Evolutionary conservation across 2,329 filamentous ascomycete genomes (phyloP), one percentile per base, ranked within the genome.

Genomic region (Cordyceps fumosorosea): DNA sequence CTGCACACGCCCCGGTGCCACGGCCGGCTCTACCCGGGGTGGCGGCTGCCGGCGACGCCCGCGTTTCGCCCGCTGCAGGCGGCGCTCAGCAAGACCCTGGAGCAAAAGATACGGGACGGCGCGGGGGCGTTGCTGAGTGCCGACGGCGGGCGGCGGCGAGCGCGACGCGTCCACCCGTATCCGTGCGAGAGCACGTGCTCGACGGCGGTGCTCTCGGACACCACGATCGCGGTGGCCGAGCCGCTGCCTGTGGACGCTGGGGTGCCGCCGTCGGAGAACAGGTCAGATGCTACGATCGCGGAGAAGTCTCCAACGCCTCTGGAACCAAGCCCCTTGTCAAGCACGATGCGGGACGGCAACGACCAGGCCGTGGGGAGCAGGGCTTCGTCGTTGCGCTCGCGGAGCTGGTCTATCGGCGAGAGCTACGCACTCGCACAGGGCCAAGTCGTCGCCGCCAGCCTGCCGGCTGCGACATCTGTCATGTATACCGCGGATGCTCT

Each of bases 161-260:
- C 6, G 29, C 40, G n/a, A 1, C 14, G 24, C 6, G 16, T 22
- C 10, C 11, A 48, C n/a, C 44, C 29, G 11, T 14, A 55, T 10
- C 42, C 42, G 14, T 55, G 52, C 14, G 59, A 61, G 59, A 61
- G 59, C 22, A 61, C 16, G 18, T 57, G 55, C 45, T 56, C 54
- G 20, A 56, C 53, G 10, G 45, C 34, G 5, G 34, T 56, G 12
- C 32, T 51, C 16, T 57, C 60, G 2, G 26, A 44, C 45, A 56
- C 60, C 1, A 44, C 37, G 22, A 14, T 44, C 8, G 22, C n/a
- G 22, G 53, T 1, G 4, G 5, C 14, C 20, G 29, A 34, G 18
- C 3, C 18, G 11, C n/a, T 8, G n/a, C 44, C 44, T 5, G 10
- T 1, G n/a, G 6, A 47, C n/a, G 5, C 6, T 8, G n/a, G 8